These are phyloP conservation scores for Purpureocillium takamizusanense DNA, from an alignment of 2,329 filamentous ascomycete genomes.

Conservation along the genomic window DNA sequence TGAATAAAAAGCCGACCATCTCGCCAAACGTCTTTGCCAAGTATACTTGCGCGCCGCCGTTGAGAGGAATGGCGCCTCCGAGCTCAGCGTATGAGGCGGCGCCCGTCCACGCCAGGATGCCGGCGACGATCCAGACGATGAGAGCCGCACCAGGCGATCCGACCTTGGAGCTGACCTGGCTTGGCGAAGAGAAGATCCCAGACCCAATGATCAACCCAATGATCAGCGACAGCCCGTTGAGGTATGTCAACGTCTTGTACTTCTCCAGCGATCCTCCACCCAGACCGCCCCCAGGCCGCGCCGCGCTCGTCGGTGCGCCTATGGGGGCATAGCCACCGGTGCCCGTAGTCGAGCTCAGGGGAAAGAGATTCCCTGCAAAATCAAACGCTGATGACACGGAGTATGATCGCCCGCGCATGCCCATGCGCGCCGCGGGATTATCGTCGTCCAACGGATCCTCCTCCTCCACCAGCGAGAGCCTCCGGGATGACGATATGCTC, in stretches of 20 bases:
- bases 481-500: constrained; percentile 87
- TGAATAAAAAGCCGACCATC: constrained; percentile 85
- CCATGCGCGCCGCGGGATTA: constrained; percentile 37
- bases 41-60: constrained; percentile 90
- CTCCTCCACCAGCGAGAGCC: constrained; percentile 71
- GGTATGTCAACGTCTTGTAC: constrained; percentile 88
- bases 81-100: constrained; percentile 92
- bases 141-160: constrained; percentile 85
- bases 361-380: constrained; percentile 88
- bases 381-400: constrained; percentile 92
- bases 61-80: constrained; percentile 89
- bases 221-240: constrained; percentile 87
- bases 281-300: constrained; percentile 37
- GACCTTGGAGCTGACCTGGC: constrained; percentile 83
- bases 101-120: constrained; percentile 92
- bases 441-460: constrained; percentile 64
- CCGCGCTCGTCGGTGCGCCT: constrained; percentile 59
- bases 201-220: constrained; percentile 92
- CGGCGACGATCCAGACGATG: constrained; percentile 85
- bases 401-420: constrained; percentile 53
- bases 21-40: constrained; percentile 95
- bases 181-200: constrained; percentile 91
- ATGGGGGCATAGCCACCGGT: constrained; percentile 73
- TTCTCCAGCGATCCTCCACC: constrained; percentile 82
- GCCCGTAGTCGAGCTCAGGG: constrained; percentile 71